phyloP scores from a whole-genome alignment of 805 yeast genomes.

The Teunomyces panamensis region DNA sequence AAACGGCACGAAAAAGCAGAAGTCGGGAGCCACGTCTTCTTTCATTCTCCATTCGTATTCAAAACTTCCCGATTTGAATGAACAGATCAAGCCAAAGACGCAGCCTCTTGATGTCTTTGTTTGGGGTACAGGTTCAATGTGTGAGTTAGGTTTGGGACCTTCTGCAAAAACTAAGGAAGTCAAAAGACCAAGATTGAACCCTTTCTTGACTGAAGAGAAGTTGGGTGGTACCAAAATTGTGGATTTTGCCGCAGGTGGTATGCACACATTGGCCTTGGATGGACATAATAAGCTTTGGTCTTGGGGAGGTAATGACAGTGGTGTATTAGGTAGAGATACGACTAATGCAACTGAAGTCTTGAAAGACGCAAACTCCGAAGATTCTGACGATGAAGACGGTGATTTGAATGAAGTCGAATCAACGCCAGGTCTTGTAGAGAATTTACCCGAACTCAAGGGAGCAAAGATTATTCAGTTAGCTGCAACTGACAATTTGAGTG shows the following conservation, averaged over 20 bases:
- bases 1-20: slow-evolving; percentile 22
- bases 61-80: slow-evolving; percentile 45
- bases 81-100: slow-evolving; percentile 33
- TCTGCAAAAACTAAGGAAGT: slow-evolving; percentile 88
- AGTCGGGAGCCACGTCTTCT: slow-evolving; percentile 33
- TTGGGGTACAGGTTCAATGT: slow-evolving; percentile 97
- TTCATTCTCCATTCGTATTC: slow-evolving; percentile 49
- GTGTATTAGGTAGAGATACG: slow-evolving; percentile 86
- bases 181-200: slow-evolving; percentile 91
- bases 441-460: slow-evolving; percentile 45
- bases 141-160: slow-evolving; percentile 97
- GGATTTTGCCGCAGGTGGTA: slow-evolving; percentile 92
- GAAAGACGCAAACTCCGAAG: slow-evolving; percentile 60
- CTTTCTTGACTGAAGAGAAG: slow-evolving; percentile 56
- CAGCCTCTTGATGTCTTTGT: slow-evolving; percentile 74
- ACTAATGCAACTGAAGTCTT: slow-evolving; percentile 57
- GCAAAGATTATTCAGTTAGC: slow-evolving; percentile 71
- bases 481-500: slow-evolving; percentile 90
- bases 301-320: slow-evolving; percentile 97
- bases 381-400: slow-evolving; percentile 67
- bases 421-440: slow-evolving; percentile 77
- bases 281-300: slow-evolving; percentile 82
- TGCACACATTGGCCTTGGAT: slow-evolving; percentile 87
- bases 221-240: slow-evolving; percentile 61
- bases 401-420: slow-evolving; percentile 87